Evolutionary conservation across 78 protist species (phyloP).

Genomic region (Anaeramoeba flamelloides): DNA sequence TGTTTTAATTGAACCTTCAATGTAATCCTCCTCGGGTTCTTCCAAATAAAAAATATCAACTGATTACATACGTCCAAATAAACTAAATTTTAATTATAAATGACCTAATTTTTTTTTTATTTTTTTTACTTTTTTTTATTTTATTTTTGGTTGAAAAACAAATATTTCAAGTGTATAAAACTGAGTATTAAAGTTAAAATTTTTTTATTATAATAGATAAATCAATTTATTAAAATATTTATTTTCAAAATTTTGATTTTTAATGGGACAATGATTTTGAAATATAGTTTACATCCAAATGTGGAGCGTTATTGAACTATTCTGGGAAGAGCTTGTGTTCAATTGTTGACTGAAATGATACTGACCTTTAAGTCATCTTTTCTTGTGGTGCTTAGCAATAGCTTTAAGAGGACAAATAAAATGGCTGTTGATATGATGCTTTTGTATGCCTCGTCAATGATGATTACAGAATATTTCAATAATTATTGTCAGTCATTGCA

Average conservation of each 20-base stretch:
- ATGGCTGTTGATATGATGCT: slow-evolving; percentile 95
- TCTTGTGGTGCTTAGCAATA: slow-evolving; percentile 14
- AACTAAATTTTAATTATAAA: too few relatives aligned
- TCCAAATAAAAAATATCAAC: slow-evolving; percentile 86
- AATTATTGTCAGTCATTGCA: slow-evolving; percentile 16
- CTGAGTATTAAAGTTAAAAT: too few relatives aligned
- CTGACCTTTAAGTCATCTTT: slow-evolving; percentile 64
- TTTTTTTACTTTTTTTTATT: too few relatives aligned
- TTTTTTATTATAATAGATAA: too few relatives aligned
- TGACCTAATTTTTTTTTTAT: too few relatives aligned
- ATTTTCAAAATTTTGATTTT: too few relatives aligned
- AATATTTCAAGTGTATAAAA: too few relatives aligned
- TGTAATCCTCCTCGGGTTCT: slow-evolving; percentile 82
- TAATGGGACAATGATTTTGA: too few relatives aligned
- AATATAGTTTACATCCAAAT: slow-evolving; percentile 31
- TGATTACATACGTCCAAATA: slow-evolving; percentile 73
- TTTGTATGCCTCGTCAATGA: slow-evolving; percentile 99
- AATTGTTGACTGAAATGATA: slow-evolving; percentile 93
- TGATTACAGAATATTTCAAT: slow-evolving; percentile 41
- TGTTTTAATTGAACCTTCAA: slow-evolving; percentile 85
- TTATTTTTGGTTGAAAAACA: too few relatives aligned
- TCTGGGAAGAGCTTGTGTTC: slow-evolving; percentile 84
- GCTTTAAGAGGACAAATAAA: slow-evolving; percentile 67
- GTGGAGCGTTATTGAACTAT: slow-evolving; percentile 71
- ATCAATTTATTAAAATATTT: too few relatives aligned